These are phyloP conservation scores for Botrytis porri DNA, from an alignment of 2,329 filamentous ascomycete genomes.

Conservation along the genomic window DNA sequence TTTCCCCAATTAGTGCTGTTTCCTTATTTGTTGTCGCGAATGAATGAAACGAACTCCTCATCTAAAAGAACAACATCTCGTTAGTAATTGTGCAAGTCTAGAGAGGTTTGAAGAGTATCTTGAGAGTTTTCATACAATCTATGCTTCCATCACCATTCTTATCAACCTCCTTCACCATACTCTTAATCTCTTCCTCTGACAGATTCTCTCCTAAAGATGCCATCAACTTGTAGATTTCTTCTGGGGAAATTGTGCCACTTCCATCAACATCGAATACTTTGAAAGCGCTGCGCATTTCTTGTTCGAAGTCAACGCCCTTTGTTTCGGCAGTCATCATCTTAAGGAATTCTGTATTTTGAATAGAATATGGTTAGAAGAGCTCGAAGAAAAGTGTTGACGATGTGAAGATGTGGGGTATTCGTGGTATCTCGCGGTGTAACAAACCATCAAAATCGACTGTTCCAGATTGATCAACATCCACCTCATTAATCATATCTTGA, in stretches of 20 bases:
- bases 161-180: constrained; percentile 64
- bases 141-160: constrained; percentile 62
- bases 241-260: constrained; percentile 62
- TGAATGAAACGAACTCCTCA: constrained; percentile 26
- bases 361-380: constrained; percentile 5
- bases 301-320: constrained; percentile 59
- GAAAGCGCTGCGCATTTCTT: constrained; percentile 64
- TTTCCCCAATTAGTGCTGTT: neutral
- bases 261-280: constrained; percentile 65
- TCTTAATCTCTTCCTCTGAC: constrained; percentile 61
- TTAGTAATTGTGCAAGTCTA: neutral
- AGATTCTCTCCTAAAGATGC: constrained; percentile 62
- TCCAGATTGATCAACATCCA: constrained; percentile 21
- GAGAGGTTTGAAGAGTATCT: neutral
- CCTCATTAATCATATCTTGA: constrained; percentile 22
- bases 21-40: constrained; percentile 21
- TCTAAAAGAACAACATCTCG: constrained; percentile 5
- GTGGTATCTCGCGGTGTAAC: constrained; percentile 3
- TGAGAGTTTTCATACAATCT: constrained; percentile 46
- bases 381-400: neutral
- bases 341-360: constrained; percentile 54
- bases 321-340: constrained; percentile 64
- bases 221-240: constrained; percentile 62
- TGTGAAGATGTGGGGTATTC: constrained; percentile 10
- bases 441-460: constrained; percentile 21